Conservation (phyloP, 306 rosid species). For the Cucumis melo region DNA sequence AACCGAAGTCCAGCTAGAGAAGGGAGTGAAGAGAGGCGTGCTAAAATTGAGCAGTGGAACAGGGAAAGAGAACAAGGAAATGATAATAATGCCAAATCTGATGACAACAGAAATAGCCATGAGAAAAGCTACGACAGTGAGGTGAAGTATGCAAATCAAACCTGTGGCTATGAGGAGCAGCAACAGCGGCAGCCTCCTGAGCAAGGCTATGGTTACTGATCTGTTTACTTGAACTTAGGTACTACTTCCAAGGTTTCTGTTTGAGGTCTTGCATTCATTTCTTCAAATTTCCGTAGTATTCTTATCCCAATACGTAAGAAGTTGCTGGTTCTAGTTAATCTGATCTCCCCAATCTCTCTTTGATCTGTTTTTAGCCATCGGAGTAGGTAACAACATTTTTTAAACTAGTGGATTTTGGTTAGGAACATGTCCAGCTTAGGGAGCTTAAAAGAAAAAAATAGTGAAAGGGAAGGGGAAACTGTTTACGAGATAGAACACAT, state of each 20-base stretch:
- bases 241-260: neutral
- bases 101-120: neutral
- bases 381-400: neutral
- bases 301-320: neutral
- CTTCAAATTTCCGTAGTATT: neutral
- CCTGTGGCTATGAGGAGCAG: constrained; percentile 18
- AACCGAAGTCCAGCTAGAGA: neutral
- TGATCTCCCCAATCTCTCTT: neutral
- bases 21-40: neutral
- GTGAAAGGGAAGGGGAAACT: neutral
- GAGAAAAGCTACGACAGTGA: constrained; percentile 7
- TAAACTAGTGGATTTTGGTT: neutral
- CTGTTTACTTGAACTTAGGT: constrained; percentile 1
- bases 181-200: constrained; percentile 13
- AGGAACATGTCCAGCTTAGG: neutral
- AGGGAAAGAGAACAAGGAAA: constrained; percentile 1
- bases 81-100: constrained; percentile 16
- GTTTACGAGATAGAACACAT: neutral
- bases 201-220: constrained; percentile 24
- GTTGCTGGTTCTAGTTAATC: neutral
- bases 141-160: constrained; percentile 17
- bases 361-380: neutral
- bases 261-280: neutral
- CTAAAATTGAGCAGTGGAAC: neutral
- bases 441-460: neutral